Conservation (phyloP, 1,139 yeast genomes). For the Torulaspora globosa region DNA sequence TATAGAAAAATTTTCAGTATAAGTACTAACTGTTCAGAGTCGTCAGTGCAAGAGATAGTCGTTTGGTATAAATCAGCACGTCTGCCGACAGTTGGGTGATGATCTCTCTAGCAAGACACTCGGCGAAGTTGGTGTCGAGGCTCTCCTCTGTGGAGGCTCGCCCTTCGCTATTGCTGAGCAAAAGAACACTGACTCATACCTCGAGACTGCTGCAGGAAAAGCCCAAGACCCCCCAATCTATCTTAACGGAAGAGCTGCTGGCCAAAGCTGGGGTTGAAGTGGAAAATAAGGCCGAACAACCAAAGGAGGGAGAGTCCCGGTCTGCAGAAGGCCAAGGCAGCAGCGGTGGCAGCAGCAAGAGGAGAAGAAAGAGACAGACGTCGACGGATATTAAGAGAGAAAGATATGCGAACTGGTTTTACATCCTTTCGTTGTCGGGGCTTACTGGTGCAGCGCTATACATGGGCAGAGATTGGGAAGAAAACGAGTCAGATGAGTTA, state of each 20-base stretch:
- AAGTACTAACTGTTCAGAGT: neutral
- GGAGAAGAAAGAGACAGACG: conserved; percentile 52
- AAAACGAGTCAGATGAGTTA: conserved; percentile 59
- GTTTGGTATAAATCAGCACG: neutral
- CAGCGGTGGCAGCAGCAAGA: conserved; percentile 25
- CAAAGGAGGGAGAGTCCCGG: conserved; percentile 6
- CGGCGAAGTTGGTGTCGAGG: conserved; percentile 8
- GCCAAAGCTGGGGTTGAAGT: conserved; percentile 78
- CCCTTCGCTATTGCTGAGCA: conserved; percentile 1
- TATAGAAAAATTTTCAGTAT: conserved; percentile 3
- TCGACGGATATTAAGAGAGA: conserved; percentile 65
- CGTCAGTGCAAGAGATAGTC: neutral
- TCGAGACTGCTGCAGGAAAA: conserved; percentile 17
- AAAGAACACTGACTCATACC: conserved; percentile 4
- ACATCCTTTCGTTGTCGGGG: conserved; percentile 57
- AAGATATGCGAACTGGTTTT: conserved; percentile 64
- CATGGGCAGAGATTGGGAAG: conserved; percentile 84
- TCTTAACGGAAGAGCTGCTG: conserved; percentile 76
- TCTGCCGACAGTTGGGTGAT: neutral
- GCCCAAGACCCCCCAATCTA: conserved; percentile 47
- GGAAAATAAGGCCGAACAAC: conserved; percentile 31
- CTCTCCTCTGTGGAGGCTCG: conserved; percentile 1
- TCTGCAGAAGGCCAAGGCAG: conserved; percentile 20
- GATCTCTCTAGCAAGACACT: conserved; percentile 9
- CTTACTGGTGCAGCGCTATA: conserved; percentile 62